Evolutionary conservation across 2,329 filamentous ascomycete genomes (phyloP).

Genomic region (Penicillium sumatraense): DNA sequence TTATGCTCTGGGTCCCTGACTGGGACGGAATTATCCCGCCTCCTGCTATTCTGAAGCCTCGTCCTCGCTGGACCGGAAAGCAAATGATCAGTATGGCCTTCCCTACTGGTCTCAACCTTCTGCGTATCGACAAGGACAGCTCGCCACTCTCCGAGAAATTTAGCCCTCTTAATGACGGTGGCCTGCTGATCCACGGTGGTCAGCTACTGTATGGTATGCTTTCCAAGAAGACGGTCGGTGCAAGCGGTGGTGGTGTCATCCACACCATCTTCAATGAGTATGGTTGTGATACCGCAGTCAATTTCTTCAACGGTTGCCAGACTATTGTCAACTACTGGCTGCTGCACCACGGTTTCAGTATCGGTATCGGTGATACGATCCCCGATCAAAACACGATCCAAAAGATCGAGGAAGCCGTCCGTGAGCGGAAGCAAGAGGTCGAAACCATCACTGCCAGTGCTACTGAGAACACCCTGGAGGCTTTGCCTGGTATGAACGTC

Average conservation of each 20-base stretch:
- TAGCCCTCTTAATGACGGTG: constrained; percentile 73
- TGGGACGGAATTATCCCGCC: constrained; percentile 96
- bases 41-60: constrained; percentile 91
- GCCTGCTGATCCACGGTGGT: constrained; percentile 81
- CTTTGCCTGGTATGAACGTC: constrained; percentile 97
- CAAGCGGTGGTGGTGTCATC: constrained; percentile 85
- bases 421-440: constrained; percentile 80
- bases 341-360: constrained; percentile 93
- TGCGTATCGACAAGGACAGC: constrained; percentile 68
- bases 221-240: constrained; percentile 93
- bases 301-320: constrained; percentile 95
- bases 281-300: constrained; percentile 81
- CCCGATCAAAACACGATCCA: constrained; percentile 84
- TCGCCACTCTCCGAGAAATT: constrained; percentile 57
- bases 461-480: constrained; percentile 84
- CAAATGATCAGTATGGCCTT: constrained; percentile 95
- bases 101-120: constrained; percentile 79
- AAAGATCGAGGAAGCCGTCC: constrained; percentile 81
- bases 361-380: constrained; percentile 97
- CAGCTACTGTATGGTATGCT: constrained; percentile 89
- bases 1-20: constrained; percentile 94
- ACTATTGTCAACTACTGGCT: constrained; percentile 97
- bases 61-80: constrained; percentile 95
- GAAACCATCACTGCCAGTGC: constrained; percentile 75
- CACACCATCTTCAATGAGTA: constrained; percentile 97